Evolutionary conservation across 2,329 filamentous ascomycete genomes (phyloP), one percentile per base, ranked within the genome.

Genomic region (Fusarium sp.): DNA sequence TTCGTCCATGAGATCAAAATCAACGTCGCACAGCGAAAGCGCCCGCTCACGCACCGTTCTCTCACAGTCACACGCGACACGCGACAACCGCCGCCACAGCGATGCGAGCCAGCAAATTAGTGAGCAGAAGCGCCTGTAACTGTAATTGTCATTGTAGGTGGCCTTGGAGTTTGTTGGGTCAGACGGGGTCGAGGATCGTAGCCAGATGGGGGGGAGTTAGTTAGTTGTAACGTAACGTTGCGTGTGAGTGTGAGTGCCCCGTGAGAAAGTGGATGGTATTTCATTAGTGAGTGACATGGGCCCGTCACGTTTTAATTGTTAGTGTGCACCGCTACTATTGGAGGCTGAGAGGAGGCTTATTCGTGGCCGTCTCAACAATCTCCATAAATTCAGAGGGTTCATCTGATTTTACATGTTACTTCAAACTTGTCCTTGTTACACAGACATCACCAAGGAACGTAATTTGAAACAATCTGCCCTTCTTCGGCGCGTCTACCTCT

Each of bases 11-110:
- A 62, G 36, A 49, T 61, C 54, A 54, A 54, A 77, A 58, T 62
- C 75, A 77, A 77, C 75, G 75, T 77, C 75, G 73, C 75, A 77
- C 72, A 73, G 66, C 56, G 51, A 55, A 38, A 51, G 63, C 63
- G 63, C 63, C 65, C 54, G 44, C 63, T 61, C 51, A 66, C 45
- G 36, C 55, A 28, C 55, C 35, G 24, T 33, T 49, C 41, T 36
- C 42, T 26, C 41, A 48, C 20, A 44, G 41, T 33, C 41, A 18
- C 47, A 36, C 36, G 55, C 57, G 74, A 73, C 64, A 66, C 71
- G 74, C 63, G 71, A 72, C 71, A 72, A 66, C 71, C 68, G 71
- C 72, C 71, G 71, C 72, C 71, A 76, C 71, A 61, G 65, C 62
- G 60, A 64, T 62, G 63, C 62, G 66, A 58, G n/a, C 42, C 56